Base-by-base conservation (phyloP, 1,284 basidiomycete genomes). In the Golubevia pallescens region DNA sequence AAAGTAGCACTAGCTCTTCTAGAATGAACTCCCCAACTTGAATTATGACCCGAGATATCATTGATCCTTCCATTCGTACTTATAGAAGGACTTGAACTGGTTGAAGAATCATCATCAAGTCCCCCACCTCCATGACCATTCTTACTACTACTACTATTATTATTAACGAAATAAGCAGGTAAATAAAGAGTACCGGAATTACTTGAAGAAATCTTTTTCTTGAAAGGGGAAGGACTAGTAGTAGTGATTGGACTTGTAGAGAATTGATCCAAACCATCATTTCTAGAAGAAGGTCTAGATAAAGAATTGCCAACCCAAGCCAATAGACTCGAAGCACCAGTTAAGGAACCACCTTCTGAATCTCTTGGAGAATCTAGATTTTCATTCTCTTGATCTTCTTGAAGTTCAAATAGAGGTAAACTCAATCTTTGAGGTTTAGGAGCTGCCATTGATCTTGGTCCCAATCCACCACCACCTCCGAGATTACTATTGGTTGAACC, bases 111-210 rank as follows among this genome's bases (percentile, higher is more conserved):
- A 65, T 65, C 55, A 21, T 53, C 20, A 53, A 62, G 32, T 61
- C 20, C 19, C 63, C 63, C 63, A 65, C 63, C 63, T 62, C 54
- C 28, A 21, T 34, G 23, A 57, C 60, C 63, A 13, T 32, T 19
- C 13, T 59, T 58, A 21, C 24, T 21, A 24, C 42, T 65, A 8
- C n/a, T 20, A 16, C 42, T 68, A 1, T 71, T 64, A 1, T 70
- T 63, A 48, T 65, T 58, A 2, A 77, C 75, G 62, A 77, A 77
- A 61, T 75, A 77, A 1, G 75, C 75, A 0, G 75, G 75, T 16
- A 77, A 59, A 24, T 77, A 77, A 10, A 77, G 66, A 0, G 71
- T 60, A 5, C 71, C 74, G 23, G 67, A 68, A 1, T 1, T 20
- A 8, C 21, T 53, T 38, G 34, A 38, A 10, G 5, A 5, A 5